Evolutionary conservation across 345 rosid genomes (phyloP).

Genomic region (Conringia planisiliqua): DNA sequence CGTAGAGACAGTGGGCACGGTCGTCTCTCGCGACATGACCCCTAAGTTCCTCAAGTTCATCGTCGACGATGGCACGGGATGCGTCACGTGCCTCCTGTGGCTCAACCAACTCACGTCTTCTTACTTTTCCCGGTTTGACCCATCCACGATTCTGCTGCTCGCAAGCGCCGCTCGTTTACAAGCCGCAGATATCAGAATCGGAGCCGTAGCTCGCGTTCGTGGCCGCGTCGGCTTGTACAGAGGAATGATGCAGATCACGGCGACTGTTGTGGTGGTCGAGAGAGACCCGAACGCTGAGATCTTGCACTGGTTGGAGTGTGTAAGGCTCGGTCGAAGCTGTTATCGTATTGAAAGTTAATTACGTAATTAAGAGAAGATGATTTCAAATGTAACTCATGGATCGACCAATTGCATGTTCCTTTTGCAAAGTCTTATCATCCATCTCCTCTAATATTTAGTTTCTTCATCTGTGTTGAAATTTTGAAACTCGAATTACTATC

Average conservation of each 20-base stretch:
- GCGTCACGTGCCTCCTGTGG: conserved; percentile 69
- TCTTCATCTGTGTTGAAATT: background rate
- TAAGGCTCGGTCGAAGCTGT: conserved; percentile 42
- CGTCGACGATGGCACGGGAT: conserved; percentile 68
- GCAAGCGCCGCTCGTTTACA: conserved; percentile 43
- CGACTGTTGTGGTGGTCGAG: conserved; percentile 55
- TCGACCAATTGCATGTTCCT: background rate
- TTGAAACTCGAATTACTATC: background rate
- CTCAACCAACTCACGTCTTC: conserved; percentile 68
- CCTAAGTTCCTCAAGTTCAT: conserved; percentile 64
- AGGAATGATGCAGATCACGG: conserved; percentile 64
- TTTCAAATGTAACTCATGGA: background rate
- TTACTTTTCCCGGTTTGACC: conserved; percentile 46
- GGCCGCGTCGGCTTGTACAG: conserved; percentile 61
- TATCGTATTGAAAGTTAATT: conserved; percentile 25
- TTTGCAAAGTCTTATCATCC: background rate
- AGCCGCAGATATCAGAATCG: conserved; percentile 47
- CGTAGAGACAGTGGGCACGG: conserved; percentile 56
- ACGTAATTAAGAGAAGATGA: background rate
- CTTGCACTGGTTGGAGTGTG: conserved; percentile 73
- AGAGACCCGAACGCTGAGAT: conserved; percentile 81
- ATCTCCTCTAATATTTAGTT: background rate
- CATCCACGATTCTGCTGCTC: conserved; percentile 44
- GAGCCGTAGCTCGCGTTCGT: conserved; percentile 59
- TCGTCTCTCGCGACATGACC: conserved; percentile 51